Percentiles rank a stretch among this genome's conserved stretches.
Conservation (phyloP, 2,329 filamentous ascomycete genomes). For the Colletotrichum shisoi region DNA sequence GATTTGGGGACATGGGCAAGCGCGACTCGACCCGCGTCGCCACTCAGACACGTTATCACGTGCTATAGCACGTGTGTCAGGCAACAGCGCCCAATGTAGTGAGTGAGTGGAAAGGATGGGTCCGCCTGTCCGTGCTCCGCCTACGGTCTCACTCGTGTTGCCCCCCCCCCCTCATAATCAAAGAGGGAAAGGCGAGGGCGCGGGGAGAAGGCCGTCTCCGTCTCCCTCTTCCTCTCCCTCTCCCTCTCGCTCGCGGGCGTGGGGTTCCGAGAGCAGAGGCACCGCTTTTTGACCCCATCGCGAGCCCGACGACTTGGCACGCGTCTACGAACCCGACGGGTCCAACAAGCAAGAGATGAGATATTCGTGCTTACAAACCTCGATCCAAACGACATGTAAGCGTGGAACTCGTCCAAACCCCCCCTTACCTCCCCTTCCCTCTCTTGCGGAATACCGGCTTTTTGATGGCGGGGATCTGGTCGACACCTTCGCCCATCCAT, state of each 20-base stretch:
- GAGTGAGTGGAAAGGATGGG: too few relatives aligned
- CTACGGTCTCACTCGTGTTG: not conserved
- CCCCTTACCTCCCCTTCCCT: too few relatives aligned
- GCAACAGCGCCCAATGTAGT: not conserved
- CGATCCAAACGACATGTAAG: not conserved
- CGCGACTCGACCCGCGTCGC: slow-evolving; percentile 39
- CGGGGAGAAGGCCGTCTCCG: slow-evolving; percentile 19
- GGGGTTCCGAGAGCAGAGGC: not conserved
- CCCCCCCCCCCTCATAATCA: too few relatives aligned
- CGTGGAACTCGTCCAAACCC: too few relatives aligned
- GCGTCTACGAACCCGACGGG: not conserved
- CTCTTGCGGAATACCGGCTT: too few relatives aligned
- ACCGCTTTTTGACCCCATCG: not conserved
- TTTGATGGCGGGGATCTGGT: too few relatives aligned
- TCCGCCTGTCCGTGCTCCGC: not conserved
- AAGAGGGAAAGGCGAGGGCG: not conserved
- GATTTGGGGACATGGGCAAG: slow-evolving; percentile 19
- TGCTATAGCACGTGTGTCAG: not conserved
- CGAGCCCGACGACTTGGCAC: slow-evolving; percentile 19
- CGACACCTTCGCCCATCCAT: too few relatives aligned
- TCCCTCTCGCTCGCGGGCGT: not conserved
- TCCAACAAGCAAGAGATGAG: too few relatives aligned
- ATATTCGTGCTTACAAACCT: too few relatives aligned
- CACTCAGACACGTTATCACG: slow-evolving; percentile 36
- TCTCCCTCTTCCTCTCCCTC: too few relatives aligned